Percentiles rank a stretch among this genome's conserved stretches.
These are phyloP conservation scores for Warburgia ugandensis DNA, from an alignment of 164 flowering plant genomes.

Conservation along the genomic window DNA sequence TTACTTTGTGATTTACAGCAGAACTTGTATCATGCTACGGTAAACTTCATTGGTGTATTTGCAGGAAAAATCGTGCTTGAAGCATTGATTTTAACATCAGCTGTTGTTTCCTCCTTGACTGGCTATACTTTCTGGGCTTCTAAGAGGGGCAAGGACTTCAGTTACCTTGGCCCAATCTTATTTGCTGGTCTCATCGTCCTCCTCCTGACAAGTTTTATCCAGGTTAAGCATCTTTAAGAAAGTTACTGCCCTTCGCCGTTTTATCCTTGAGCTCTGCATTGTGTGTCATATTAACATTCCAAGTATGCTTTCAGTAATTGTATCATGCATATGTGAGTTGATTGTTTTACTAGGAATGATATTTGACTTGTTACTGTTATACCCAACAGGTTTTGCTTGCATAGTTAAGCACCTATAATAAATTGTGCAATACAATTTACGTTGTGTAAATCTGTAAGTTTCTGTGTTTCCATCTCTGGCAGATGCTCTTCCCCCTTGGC, in stretches of 20 bases:
- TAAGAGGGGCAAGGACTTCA: slow-evolving; percentile 32
- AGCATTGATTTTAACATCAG: slow-evolving; percentile 21
- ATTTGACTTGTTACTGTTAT: too few relatives aligned
- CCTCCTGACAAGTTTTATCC: slow-evolving; percentile 8
- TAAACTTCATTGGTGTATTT: neutral
- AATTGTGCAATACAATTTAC: too few relatives aligned
- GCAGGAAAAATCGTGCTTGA: slow-evolving; percentile 29
- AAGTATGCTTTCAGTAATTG: neutral
- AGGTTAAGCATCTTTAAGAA: too few relatives aligned
- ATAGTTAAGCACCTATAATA: too few relatives aligned
- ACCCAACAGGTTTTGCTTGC: too few relatives aligned
- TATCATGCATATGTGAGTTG: neutral
- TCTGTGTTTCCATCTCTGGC: too few relatives aligned
- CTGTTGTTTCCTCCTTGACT: slow-evolving; percentile 24
- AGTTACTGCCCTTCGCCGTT: too few relatives aligned
- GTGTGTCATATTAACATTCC: neutral
- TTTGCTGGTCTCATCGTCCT: slow-evolving; percentile 21
- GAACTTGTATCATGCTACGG: neutral
- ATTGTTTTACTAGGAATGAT: too few relatives aligned
- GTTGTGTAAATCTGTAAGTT: too few relatives aligned
- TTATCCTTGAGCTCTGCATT: neutral
- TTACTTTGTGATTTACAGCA: neutral
- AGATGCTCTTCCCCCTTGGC: slow-evolving; percentile 78
- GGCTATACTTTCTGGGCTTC: slow-evolving; percentile 41
- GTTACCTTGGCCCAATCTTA: slow-evolving; percentile 36